Evolutionary conservation across 2,329 filamentous ascomycete genomes (phyloP), one percentile per base, ranked within the genome.

Genomic region (Penicillium brevicompactum): DNA sequence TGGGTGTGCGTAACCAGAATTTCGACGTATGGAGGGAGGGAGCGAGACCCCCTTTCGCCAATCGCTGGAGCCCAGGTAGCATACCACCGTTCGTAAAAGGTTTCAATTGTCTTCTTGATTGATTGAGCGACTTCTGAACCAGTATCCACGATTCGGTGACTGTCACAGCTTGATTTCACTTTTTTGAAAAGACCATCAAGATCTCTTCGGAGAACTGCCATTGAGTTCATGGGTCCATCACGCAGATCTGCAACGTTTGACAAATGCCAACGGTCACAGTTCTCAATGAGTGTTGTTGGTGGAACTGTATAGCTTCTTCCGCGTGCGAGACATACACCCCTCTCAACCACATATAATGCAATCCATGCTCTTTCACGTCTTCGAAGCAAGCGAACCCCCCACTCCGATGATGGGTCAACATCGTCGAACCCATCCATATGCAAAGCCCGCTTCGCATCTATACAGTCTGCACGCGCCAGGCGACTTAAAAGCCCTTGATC

Each of bases 1-100:
- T 87, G 82, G 1, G 88, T 90, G 61, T 91, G 88, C 0, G 84
- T 88, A 38, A 89, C 85, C 3, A 91, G 78, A 49, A 91, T 90
- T 55, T 91, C 87, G 24, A 91, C 87, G 58, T 91, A 91, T 0
- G 88, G 87, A 0, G 88, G 88, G 0, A 91, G 79, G 1, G 64
- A 65, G 6, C 56, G 61, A 46, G 67, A 75, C 59, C 78, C 79
- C 7, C 80, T 81, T 45, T 78, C 80, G 34, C 81, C 80, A 51
- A 86, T 84, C 14, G 81, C 78, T 7, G 79, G 73, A 1, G 80
- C 82, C 87, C 87, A 89, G 58, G 82, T 83, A 0, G 83, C 77
- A 51, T 84, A 83, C 87, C 87, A 89, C 43, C 80, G 77, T 46
- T 86, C 80, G 60, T 88, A 89, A 66, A 88, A 89, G 16, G 76